phyloP scores from a whole-genome alignment of 2,329 filamentous ascomycete genomes.

The Nemania bipapillata region DNA sequence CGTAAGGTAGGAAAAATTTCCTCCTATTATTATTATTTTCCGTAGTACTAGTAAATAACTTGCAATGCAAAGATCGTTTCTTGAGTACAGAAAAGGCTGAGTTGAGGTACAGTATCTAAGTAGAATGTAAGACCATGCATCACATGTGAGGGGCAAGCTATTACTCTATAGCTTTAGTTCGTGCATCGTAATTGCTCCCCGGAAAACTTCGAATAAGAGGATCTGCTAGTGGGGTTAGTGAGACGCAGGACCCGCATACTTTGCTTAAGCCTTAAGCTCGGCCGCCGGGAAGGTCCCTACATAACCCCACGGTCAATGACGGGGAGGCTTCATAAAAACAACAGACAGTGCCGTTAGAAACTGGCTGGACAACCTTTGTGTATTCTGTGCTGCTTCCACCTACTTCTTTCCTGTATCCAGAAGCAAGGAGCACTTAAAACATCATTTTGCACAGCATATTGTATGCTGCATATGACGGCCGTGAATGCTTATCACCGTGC shows the following conservation, averaged over 20 bases:
- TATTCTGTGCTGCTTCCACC: not conserved
- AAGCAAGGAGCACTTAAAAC: not conserved
- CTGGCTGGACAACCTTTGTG: not conserved
- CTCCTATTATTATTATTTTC: too few relatives aligned
- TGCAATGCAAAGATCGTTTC: too few relatives aligned
- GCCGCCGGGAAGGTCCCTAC: not conserved
- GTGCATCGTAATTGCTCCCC: not conserved
- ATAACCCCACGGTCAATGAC: slow-evolving; percentile 2
- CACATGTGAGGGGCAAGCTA: not conserved
- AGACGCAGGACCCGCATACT: not conserved
- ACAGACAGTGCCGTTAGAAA: not conserved
- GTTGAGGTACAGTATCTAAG: too few relatives aligned
- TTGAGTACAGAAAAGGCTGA: too few relatives aligned
- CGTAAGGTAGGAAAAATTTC: too few relatives aligned
- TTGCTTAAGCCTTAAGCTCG: not conserved
- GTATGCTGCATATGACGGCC: not conserved
- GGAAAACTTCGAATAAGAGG: not conserved
- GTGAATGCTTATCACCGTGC: not conserved
- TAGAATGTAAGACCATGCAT: too few relatives aligned
- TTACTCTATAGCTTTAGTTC: not conserved
- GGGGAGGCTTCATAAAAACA: not conserved
- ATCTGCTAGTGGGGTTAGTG: slow-evolving; percentile 1
- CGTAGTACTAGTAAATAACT: too few relatives aligned
- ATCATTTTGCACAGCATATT: not conserved
- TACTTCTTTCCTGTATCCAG: not conserved